Conservation (phyloP, 169 alveolate species). For the Cryptosporidium sp. region DNA sequence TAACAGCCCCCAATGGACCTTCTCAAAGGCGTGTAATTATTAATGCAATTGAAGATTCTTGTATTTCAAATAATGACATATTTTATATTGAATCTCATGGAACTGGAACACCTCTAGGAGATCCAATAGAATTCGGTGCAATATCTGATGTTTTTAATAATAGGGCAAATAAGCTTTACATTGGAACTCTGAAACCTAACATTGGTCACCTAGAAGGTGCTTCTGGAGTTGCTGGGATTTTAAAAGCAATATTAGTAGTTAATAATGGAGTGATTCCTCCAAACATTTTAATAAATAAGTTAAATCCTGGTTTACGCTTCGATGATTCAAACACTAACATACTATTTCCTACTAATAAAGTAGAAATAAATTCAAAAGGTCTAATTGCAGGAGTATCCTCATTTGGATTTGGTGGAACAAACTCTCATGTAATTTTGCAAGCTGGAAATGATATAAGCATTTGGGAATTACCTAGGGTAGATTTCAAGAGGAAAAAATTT, state of each 20-base stretch:
- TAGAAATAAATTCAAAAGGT: constrained; percentile 21
- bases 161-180: constrained; percentile 22
- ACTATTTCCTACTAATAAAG: constrained; percentile 23
- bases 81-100: constrained; percentile 81
- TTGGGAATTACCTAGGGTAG: constrained; percentile 40
- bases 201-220: constrained; percentile 81
- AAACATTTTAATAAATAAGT: constrained; percentile 77
- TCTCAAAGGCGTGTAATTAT: constrained; percentile 59
- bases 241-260: constrained; percentile 76
- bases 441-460: neutral
- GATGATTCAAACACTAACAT: constrained; percentile 16
- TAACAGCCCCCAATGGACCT: constrained; percentile 76
- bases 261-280: constrained; percentile 76
- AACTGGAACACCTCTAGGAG: constrained; percentile 85
- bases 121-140: constrained; percentile 85
- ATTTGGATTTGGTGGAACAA: constrained; percentile 84
- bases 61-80: constrained; percentile 69
- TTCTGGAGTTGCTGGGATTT: constrained; percentile 80
- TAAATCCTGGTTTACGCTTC: constrained; percentile 75
- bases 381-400: constrained; percentile 83
- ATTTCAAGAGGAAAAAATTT: constrained; percentile 21
- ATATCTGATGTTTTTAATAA: constrained; percentile 76
- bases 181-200: constrained; percentile 81
- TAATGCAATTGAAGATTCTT: constrained; percentile 72
- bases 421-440: constrained; percentile 79